phyloP scores from a whole-genome alignment of 768 basidiomycete genomes.

The Tylopilus felleus region DNA sequence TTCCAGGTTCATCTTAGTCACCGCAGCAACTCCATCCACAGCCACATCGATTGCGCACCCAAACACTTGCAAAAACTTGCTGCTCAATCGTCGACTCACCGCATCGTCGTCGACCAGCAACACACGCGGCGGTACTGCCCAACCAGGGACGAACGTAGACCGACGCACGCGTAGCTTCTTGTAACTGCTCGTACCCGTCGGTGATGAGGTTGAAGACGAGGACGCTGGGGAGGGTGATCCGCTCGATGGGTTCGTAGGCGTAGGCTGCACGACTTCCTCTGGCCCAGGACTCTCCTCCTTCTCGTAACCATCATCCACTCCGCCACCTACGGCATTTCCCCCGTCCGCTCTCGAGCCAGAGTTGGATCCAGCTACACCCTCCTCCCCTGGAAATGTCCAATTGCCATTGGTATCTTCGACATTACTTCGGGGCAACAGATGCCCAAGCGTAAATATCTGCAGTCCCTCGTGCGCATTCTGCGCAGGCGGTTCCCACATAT shows the following conservation, averaged over 20 bases:
- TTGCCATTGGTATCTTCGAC: conserved; percentile 52
- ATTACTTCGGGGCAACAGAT: conserved; percentile 58
- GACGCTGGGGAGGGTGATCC: conserved; percentile 17
- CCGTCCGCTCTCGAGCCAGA: conserved; percentile 16
- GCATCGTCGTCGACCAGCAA: conserved; percentile 94
- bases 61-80: conserved; percentile 93
- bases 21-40: conserved; percentile 87
- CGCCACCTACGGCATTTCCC: conserved; percentile 19
- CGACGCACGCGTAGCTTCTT: conserved; percentile 66
- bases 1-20: conserved; percentile 94
- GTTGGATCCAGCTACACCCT: conserved; percentile 8
- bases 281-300: conserved; percentile 28
- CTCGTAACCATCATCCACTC: conserved; percentile 23
- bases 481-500: conserved; percentile 26
- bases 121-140: conserved; percentile 89
- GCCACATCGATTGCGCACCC: conserved; percentile 94
- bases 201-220: conserved; percentile 12
- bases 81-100: conserved; percentile 82
- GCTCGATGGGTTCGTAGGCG: conserved; percentile 27
- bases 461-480: conserved; percentile 55
- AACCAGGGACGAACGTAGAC: conserved; percentile 81
- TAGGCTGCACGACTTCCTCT: conserved; percentile 41
- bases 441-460: conserved; percentile 79
- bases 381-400: conserved; percentile 53
- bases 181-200: conserved; percentile 2